Percentiles rank a stretch among this genome's conserved stretches.
Evolutionary conservation across 345 rosid genomes (phyloP).

Genomic region (Geranium rotundifolium): DNA sequence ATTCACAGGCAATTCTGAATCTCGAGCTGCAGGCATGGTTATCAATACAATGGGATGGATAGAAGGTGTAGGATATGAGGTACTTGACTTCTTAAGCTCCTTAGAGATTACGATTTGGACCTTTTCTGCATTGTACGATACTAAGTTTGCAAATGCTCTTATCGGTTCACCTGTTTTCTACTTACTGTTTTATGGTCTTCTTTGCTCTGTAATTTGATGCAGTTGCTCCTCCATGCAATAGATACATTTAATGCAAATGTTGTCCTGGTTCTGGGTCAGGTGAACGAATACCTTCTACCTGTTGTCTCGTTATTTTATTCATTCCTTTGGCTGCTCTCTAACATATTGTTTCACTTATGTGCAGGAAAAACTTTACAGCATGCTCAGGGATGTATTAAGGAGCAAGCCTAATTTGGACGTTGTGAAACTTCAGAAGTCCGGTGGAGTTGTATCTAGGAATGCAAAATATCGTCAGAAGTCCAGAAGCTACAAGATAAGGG

Average conservation of each 20-base stretch:
- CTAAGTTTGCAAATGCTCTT: too few species aligned
- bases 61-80: constrained; percentile 84
- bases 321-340: not conserved
- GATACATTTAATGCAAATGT: constrained; percentile 73
- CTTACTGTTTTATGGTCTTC: too few species aligned
- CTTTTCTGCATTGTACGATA: too few species aligned
- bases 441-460: constrained; percentile 78
- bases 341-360: not conserved
- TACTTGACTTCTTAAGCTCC: constrained; percentile 4
- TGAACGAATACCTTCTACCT: constrained; percentile 14
- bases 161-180: too few species aligned
- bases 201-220: constrained; percentile 15
- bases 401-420: constrained; percentile 65
- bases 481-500: constrained; percentile 62
- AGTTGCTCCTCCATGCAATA: constrained; percentile 77
- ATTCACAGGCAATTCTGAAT: constrained; percentile 53
- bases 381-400: constrained; percentile 64
- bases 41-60: constrained; percentile 98
- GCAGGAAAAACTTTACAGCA: constrained; percentile 92
- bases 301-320: not conserved
- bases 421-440: constrained; percentile 83
- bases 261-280: constrained; percentile 87
- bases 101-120: too few species aligned
- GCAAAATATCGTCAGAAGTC: constrained; percentile 47
- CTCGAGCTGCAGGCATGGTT: constrained; percentile 84